Evolutionary conservation across 768 basidiomycete species (phyloP), one percentile per base, ranked within the genome.

Genomic region (Pulveroboletus sp.): DNA sequence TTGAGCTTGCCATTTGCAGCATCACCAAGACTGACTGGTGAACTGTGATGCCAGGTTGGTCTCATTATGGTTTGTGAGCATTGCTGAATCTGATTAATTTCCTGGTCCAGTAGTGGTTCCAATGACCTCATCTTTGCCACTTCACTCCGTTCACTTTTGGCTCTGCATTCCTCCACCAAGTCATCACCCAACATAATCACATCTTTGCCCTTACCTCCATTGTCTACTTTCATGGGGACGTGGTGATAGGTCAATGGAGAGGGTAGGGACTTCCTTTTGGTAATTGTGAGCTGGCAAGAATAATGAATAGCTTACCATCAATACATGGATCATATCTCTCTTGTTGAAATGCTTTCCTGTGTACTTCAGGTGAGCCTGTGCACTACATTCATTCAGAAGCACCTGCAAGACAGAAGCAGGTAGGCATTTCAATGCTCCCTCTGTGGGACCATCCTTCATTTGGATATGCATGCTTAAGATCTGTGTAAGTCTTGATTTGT

Each of bases 1-100:
- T 63, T 69, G 3, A 71, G 55, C 41, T 68, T 72, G 2, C 69
- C 62, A n/a, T 35, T 59, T 59, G 7, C 65, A 55, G 62, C 53
- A 54, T 42, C 57, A 47, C 22, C 54, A 19, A 22, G 63, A 62
- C 30, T 63, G 55, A 6, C 44, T 20, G 16, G 50, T 31, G 34
- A 63, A 34, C 63, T 66, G 60, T 17, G 42, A 55, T 19, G 65
- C 65, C 14, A 70, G 20, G 30, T 19, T 6, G 20, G 42, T 6
- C 30, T 17, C 9, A 12, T 31, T 6, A 43, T 43, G 4, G 5
- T n/a, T 10, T 10, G 3, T 1, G 31, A 4, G 22, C 24, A 26
- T 7, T 26, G 5, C 12, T 43, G 14, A 11, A 47, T 39, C 10
- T 39, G 2, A 29, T 39, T 11, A 17, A 47, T 39, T 20, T 47